Evolutionary conservation across 768 basidiomycete species (phyloP).

Genomic region (Rhizopogon rudus): DNA sequence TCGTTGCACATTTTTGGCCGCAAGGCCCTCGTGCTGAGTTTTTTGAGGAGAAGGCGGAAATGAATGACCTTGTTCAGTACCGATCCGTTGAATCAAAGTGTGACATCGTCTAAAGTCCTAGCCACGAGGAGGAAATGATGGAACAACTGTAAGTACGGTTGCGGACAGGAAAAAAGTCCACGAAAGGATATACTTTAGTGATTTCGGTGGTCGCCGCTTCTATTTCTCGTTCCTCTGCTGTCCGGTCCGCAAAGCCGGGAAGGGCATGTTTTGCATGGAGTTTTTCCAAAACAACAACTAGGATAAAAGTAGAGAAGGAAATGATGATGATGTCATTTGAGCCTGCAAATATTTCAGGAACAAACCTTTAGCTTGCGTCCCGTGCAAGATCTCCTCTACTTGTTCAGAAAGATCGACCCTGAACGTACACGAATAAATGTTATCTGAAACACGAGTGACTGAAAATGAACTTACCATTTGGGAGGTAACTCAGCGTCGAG

Average conservation of each 20-base stretch:
- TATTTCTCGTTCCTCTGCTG: conserved; percentile 92
- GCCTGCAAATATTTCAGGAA: conserved; percentile 11
- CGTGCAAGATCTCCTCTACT: conserved; percentile 73
- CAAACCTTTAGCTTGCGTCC: conserved; percentile 76
- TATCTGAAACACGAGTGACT: conserved; percentile 11
- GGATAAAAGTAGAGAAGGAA: conserved; percentile 10
- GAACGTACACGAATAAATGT: conserved; percentile 6
- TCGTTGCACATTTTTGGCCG: conserved; percentile 92
- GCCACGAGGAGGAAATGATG: conserved; percentile 5
- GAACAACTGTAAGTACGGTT: conserved; percentile 7
- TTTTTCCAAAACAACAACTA: conserved; percentile 88
- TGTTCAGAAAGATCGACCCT: conserved; percentile 94
- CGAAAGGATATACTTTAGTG: conserved; percentile 59
- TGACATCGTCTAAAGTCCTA: conserved; percentile 39
- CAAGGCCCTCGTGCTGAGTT: conserved; percentile 49
- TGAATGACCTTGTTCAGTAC: conserved; percentile 46
- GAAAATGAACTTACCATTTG: conserved; percentile 56
- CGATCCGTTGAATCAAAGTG: conserved; percentile 65
- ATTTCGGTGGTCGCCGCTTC: conserved; percentile 81
- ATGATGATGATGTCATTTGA: conserved; percentile 6
- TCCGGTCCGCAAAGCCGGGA: conserved; percentile 94
- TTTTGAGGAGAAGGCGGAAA: conserved; percentile 54
- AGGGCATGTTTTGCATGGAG: conserved; percentile 94
- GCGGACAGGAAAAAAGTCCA: conserved; percentile 7
- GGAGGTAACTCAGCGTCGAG: conserved; percentile 69